Evolutionary conservation across 1,284 basidiomycete genomes (phyloP).

Genomic region (Irpex lacteus): DNA sequence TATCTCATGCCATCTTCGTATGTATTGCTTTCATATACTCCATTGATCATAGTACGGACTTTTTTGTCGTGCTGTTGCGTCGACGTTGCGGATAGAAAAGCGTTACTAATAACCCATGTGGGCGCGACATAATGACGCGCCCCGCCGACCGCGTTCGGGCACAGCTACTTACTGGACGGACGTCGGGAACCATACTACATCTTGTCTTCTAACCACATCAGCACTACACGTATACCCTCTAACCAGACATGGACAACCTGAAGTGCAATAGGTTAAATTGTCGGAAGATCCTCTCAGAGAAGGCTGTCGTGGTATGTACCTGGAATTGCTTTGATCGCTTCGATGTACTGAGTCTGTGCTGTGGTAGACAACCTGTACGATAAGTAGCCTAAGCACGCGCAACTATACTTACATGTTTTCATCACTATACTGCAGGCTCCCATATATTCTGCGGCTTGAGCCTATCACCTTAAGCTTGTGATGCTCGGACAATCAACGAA

Average conservation of each 20-base stretch:
- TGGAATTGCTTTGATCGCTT: not conserved
- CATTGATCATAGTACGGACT: not conserved
- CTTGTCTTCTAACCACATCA: not conserved
- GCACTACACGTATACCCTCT: not conserved
- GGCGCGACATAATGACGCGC: not conserved
- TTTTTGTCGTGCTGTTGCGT: not conserved
- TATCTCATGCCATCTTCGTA: not conserved
- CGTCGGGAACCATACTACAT: too few species aligned
- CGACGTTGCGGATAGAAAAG: not conserved
- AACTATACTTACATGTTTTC: not conserved
- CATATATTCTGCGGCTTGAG: conserved; percentile 78
- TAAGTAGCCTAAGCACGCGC: not conserved
- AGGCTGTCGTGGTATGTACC: conserved; percentile 73
- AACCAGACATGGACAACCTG: conserved; percentile 37
- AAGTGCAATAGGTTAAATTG: conserved; percentile 77
- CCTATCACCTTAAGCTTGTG: too few species aligned
- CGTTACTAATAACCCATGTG: not conserved
- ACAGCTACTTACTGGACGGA: too few species aligned
- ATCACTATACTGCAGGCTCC: conserved; percentile 45
- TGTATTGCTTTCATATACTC: not conserved
- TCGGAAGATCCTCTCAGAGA: conserved; percentile 61
- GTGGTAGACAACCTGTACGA: conserved; percentile 33
- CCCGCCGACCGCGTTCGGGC: too few species aligned
- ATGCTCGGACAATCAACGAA: too few species aligned
- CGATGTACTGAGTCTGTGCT: not conserved